Evolutionary conservation across 345 rosid species (phyloP).

Genomic region (Aethionema arabicum): DNA sequence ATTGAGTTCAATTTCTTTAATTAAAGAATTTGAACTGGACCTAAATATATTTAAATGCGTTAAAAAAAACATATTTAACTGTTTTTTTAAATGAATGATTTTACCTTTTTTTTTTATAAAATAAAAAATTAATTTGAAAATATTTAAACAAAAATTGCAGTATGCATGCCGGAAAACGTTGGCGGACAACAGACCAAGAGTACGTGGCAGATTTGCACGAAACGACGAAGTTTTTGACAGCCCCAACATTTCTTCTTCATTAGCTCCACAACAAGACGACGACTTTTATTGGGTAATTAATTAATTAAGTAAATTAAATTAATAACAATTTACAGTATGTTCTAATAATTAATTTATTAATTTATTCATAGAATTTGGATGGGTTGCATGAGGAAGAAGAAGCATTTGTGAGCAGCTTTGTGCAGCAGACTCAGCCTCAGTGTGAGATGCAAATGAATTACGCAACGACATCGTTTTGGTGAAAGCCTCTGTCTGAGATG

Average conservation of each 20-base stretch:
- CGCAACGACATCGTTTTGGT: conserved; percentile 30
- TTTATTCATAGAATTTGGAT: conserved; percentile 32
- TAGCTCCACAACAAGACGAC: conserved; percentile 61
- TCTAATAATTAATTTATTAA: background rate
- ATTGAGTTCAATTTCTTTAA: too few relatives aligned
- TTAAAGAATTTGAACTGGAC: too few relatives aligned
- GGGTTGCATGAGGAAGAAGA: conserved; percentile 38
- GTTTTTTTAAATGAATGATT: too few relatives aligned
- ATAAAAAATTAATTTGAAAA: too few relatives aligned
- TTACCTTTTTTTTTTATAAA: too few relatives aligned
- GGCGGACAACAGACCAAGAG: conserved; percentile 95
- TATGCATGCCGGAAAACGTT: conserved; percentile 97
- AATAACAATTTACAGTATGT: background rate
- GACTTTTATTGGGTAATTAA: conserved; percentile 67
- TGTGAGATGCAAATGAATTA: conserved; percentile 31
- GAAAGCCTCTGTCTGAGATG: conserved; percentile 23
- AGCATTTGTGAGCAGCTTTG: conserved; percentile 28
- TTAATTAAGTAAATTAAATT: background rate
- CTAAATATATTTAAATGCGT: too few relatives aligned
- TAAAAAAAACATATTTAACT: too few relatives aligned
- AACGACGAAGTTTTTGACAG: conserved; percentile 63
- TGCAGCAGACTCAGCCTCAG: conserved; percentile 29
- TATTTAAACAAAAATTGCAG: too few relatives aligned
- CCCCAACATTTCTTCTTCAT: conserved; percentile 57
- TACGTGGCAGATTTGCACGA: conserved; percentile 99